These are phyloP conservation scores for Boletus subluridellus DNA, from an alignment of 1,284 basidiomycete species.

Conservation along the genomic window DNA sequence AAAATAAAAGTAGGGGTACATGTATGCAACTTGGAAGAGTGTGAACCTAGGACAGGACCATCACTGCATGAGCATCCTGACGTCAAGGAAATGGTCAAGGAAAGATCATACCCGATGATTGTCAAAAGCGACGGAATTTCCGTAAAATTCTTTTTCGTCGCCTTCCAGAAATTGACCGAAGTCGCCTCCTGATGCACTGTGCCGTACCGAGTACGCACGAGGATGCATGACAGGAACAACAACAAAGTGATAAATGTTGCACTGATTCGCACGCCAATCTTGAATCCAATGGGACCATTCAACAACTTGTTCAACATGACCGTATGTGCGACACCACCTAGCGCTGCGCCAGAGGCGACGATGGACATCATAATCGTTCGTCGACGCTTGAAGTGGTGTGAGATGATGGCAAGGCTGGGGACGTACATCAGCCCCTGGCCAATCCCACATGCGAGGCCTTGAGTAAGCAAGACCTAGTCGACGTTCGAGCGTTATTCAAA, in stretches of 20 bases:
- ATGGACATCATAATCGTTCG: constrained; percentile 33
- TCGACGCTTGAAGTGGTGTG: constrained; percentile 37
- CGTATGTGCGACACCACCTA: constrained; percentile 33
- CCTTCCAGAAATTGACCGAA: constrained; percentile 16
- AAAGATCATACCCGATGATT: constrained; percentile 21
- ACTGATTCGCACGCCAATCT: constrained; percentile 28
- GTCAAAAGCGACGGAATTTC: constrained; percentile 27
- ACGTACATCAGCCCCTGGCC: constrained; percentile 34
- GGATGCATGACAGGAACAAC: too few species aligned
- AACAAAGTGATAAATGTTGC: constrained; percentile 6
- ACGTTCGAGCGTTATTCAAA: too few species aligned
- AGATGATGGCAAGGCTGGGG: constrained; percentile 34
- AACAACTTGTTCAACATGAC: constrained; percentile 43
- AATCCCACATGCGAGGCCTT: constrained; percentile 35
- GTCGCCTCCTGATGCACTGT: neutral
- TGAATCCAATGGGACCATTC: constrained; percentile 27
- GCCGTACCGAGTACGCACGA: too few species aligned
- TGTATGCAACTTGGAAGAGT: constrained; percentile 22
- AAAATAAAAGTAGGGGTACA: constrained; percentile 22
- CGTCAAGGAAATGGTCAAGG: neutral
- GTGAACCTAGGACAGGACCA: constrained; percentile 13
- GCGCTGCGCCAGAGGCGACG: constrained; percentile 30
- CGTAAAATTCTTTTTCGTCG: constrained; percentile 22
- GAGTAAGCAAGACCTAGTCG: constrained; percentile 30
- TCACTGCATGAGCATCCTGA: neutral